These are phyloP conservation scores for Nectriaceae sp. DNA, from an alignment of 2,329 filamentous ascomycete genomes.

Conservation along the genomic window DNA sequence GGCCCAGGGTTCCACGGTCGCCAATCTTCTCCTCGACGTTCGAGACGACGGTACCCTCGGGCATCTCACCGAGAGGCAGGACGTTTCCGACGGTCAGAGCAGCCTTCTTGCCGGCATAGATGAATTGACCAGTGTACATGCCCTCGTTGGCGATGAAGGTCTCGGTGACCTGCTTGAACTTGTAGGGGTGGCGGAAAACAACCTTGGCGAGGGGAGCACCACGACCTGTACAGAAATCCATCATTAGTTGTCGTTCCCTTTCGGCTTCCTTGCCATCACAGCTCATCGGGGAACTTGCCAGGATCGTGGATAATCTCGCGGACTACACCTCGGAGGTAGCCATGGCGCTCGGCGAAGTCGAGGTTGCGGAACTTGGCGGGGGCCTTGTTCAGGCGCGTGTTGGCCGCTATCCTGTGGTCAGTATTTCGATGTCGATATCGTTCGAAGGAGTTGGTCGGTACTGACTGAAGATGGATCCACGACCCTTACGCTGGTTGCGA, in stretches of 20 bases:
- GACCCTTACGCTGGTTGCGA: slow-evolving; percentile 66
- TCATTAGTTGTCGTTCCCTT: slow-evolving; percentile 25
- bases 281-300: slow-evolving; percentile 50
- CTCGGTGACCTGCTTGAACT: slow-evolving; percentile 96
- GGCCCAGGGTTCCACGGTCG: slow-evolving; percentile 93
- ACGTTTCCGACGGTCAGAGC: slow-evolving; percentile 96
- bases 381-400: slow-evolving; percentile 89
- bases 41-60: slow-evolving; percentile 98
- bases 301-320: slow-evolving; percentile 99
- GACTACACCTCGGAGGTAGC: slow-evolving; percentile 95
- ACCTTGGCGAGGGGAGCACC: slow-evolving; percentile 97
- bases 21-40: slow-evolving; percentile 99
- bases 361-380: slow-evolving; percentile 88
- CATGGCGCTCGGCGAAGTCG: slow-evolving; percentile 96
- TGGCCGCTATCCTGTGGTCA: slow-evolving; percentile 59
- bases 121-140: slow-evolving; percentile 99
- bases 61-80: slow-evolving; percentile 89
- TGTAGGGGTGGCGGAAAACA: slow-evolving; percentile 96
- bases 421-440: slow-evolving; percentile 30
- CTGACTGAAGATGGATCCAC: slow-evolving; percentile 60
- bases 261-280: slow-evolving; percentile 16
- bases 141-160: slow-evolving; percentile 99
- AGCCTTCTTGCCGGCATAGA: slow-evolving; percentile 99
- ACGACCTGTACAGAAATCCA: slow-evolving; percentile 52
- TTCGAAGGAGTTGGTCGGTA: slow-evolving; percentile 29